phyloP scores from a whole-genome alignment of 768 basidiomycete species.

The Tylopilus sp. region DNA sequence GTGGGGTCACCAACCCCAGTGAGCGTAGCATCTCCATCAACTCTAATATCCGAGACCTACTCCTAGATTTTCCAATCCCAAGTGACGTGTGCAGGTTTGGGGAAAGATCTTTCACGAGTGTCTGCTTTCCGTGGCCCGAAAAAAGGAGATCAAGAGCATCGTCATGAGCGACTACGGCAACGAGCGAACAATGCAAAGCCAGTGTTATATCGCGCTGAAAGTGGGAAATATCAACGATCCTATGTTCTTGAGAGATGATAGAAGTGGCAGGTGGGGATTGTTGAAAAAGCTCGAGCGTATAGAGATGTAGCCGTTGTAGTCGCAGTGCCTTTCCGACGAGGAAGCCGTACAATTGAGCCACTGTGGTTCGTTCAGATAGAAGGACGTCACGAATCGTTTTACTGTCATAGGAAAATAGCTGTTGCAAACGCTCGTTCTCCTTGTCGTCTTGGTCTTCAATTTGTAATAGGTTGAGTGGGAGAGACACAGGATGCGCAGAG shows the following conservation, averaged over 20 bases:
- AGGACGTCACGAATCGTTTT: conserved; percentile 56
- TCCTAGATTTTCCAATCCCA: conserved; percentile 55
- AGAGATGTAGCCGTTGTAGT: conserved; percentile 60
- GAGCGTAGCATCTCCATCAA: conserved; percentile 55
- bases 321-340: conserved; percentile 64
- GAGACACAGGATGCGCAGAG: conserved; percentile 29
- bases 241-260: conserved; percentile 50
- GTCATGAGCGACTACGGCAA: conserved; percentile 53
- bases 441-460: conserved; percentile 42
- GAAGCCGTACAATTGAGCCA: conserved; percentile 75
- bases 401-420: conserved; percentile 53
- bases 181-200: conserved; percentile 58
- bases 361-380: conserved; percentile 64
- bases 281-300: conserved; percentile 48
- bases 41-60: conserved; percentile 59
- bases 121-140: conserved; percentile 45
- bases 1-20: conserved; percentile 58
- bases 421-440: conserved; percentile 44
- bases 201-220: conserved; percentile 66
- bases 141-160: conserved; percentile 56
- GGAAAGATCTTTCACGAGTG: conserved; percentile 53
- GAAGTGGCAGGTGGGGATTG: conserved; percentile 34
- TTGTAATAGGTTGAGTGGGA: conserved; percentile 45
- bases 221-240: conserved; percentile 58
- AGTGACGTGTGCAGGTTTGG: conserved; percentile 45